Conservation (phyloP, 208 protist genomes). For the Acanthamoeba sp. region DNA sequence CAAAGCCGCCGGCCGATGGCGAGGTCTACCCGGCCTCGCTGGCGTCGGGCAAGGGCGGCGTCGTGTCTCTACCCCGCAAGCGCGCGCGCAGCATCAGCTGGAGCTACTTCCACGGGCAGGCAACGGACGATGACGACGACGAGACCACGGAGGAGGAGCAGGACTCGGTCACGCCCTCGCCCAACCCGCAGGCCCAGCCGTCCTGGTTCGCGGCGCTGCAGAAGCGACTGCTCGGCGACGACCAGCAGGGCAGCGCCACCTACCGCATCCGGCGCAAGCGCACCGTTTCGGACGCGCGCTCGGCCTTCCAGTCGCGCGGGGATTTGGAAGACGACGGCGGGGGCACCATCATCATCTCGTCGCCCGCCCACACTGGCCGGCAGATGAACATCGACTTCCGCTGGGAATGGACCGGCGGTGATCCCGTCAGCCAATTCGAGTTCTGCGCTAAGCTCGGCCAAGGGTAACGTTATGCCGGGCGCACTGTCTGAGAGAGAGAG, state of each 20-base stretch:
- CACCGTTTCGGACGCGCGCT: background rate
- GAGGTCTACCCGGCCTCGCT: background rate
- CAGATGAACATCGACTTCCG: slow-evolving; percentile 54
- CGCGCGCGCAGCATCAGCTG: slow-evolving; percentile 13
- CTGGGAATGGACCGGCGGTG: slow-evolving; percentile 42
- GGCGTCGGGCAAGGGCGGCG: background rate
- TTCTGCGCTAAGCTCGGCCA: slow-evolving; percentile 64
- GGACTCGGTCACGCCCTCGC: background rate
- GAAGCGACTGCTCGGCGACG: background rate
- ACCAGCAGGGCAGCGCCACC: background rate
- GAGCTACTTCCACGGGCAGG: background rate
- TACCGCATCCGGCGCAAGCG: slow-evolving; percentile 15
- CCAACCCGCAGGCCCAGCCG: background rate
- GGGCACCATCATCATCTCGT: slow-evolving; percentile 57
- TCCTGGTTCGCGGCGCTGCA: slow-evolving; percentile 2
- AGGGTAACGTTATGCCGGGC: slow-evolving; percentile 55
- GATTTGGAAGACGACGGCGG: slow-evolving; percentile 30
- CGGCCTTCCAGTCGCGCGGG: background rate
- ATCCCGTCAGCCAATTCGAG: slow-evolving; percentile 48
- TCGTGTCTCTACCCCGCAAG: background rate
- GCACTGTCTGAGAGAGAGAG: too few species aligned
- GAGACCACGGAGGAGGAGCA: background rate
- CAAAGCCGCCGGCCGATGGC: background rate
- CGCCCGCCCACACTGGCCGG: slow-evolving; percentile 4
- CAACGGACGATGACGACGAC: background rate